Conservation (phyloP, 306 rosid genomes). For the Gastrolobium bilobum region DNA sequence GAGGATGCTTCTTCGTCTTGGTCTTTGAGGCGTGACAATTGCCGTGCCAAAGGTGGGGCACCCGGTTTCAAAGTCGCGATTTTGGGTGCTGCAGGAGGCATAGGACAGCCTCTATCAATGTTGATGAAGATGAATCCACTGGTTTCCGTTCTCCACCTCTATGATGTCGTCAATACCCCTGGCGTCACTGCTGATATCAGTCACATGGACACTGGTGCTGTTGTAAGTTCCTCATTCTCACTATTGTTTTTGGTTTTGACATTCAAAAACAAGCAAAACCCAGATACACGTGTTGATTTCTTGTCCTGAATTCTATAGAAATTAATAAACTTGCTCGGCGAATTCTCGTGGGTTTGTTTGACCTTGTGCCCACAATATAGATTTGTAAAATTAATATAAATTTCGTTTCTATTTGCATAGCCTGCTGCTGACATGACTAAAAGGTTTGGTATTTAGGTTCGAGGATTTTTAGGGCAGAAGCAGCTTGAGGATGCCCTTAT, state of each 20-base stretch:
- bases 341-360: neutral
- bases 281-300: neutral
- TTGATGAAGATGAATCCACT: slow-evolving; percentile 93
- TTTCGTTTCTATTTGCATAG: neutral
- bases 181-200: slow-evolving; percentile 95
- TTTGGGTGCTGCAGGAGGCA: slow-evolving; percentile 95
- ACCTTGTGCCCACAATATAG: neutral
- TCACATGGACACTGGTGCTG: slow-evolving; percentile 95
- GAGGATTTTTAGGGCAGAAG: slow-evolving; percentile 84
- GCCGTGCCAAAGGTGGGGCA: slow-evolving; percentile 88
- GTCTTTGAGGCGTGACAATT: slow-evolving; percentile 55
- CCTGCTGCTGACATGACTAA: slow-evolving; percentile 21
- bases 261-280: neutral
- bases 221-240: slow-evolving; percentile 54
- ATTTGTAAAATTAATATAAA: neutral
- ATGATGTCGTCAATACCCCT: slow-evolving; percentile 90
- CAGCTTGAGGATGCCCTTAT: slow-evolving; percentile 90
- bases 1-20: slow-evolving; percentile 54
- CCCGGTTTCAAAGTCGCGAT: slow-evolving; percentile 89
- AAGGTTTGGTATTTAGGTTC: slow-evolving; percentile 61
- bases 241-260: neutral
- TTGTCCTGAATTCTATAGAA: neutral
- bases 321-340: neutral
- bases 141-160: slow-evolving; percentile 90
- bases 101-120: slow-evolving; percentile 92